These are phyloP conservation scores for Neolentinus lepideus DNA, from an alignment of 1,284 basidiomycete species.

Conservation along the genomic window DNA sequence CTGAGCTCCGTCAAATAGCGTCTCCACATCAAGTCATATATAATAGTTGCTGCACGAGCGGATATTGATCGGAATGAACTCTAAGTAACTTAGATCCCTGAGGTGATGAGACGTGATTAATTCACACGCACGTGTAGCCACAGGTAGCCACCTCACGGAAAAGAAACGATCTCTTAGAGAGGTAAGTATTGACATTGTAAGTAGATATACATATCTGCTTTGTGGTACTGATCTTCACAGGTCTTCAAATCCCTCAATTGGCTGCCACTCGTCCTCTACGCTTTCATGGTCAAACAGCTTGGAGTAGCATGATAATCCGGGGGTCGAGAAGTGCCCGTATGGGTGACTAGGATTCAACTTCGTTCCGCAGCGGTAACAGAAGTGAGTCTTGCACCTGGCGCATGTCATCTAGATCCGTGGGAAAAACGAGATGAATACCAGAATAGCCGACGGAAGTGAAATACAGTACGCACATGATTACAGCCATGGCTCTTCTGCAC, in stretches of 20 bases:
- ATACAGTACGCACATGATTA: slow-evolving; percentile 53
- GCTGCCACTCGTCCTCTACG: slow-evolving; percentile 45
- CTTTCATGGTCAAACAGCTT: slow-evolving; percentile 56
- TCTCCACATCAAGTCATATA: too few relatives aligned
- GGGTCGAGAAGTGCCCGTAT: slow-evolving; percentile 63
- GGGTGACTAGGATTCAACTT: slow-evolving; percentile 45
- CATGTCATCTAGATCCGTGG: slow-evolving; percentile 57
- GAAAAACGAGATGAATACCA: slow-evolving; percentile 6
- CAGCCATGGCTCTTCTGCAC: slow-evolving; percentile 75
- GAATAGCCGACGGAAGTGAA: not conserved
- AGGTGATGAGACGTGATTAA: too few relatives aligned
- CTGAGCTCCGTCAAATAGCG: too few relatives aligned
- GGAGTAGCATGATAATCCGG: slow-evolving; percentile 47
- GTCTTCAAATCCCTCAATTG: slow-evolving; percentile 36
- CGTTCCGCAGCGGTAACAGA: slow-evolving; percentile 71
- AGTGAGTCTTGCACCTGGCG: slow-evolving; percentile 58
- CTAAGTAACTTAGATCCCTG: too few relatives aligned
- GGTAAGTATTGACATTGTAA: too few relatives aligned
- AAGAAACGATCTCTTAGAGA: too few relatives aligned
- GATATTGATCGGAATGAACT: too few relatives aligned
- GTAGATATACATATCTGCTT: too few relatives aligned
- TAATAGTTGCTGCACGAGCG: too few relatives aligned
- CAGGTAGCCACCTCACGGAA: too few relatives aligned
- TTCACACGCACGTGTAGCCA: too few relatives aligned
- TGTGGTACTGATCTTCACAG: slow-evolving; percentile 13